Base-by-base conservation (phyloP, 108 stramenopile genomes). In the Nitzschia sp. region DNA sequence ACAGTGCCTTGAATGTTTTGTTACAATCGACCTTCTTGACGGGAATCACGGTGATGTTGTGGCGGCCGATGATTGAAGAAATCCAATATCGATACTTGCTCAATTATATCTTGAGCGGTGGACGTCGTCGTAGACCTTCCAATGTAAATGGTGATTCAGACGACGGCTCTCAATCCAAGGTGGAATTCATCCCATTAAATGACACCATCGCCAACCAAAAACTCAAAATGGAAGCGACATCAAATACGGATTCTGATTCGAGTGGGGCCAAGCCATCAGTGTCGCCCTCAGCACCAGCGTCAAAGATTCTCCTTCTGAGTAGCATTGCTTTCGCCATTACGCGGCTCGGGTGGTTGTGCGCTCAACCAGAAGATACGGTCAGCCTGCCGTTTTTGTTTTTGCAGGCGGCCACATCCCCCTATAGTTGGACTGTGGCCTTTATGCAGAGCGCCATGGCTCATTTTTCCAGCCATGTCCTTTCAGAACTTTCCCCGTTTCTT, bases 41-140 rank as follows among this genome's bases (percentile, higher is more conserved):
- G 11, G 23, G 38, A n/a, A 15, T 61, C 38, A 60, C 66, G 6
- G 64, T 68, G 48, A 25, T 66, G 8, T 23, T 75, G 2, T 67
- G 66, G 59, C 54, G 74, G 28, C 74, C 74, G 1, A 47, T 57
- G 19, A 38, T 75, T 17, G 74, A 75, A 45, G 74, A 75, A 23
- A 59, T 47, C 30, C 66, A 75, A 27, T 75, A 75, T 66, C 74
- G 74, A 15, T 68, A 45, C 17, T 34, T 75, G 42, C 53, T 75
- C 0, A n/a, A 27, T n/a, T 25, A 56, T 34, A 6, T 69, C 8
- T 27, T 58, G 8, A 35, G 49, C 15, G 68, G 6, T 15, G 30
- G n/a, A 5, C 51, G 47, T 18, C 48, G 33, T n/a, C 26, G 49
- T 23, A 6, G 19, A 18, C 38, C 26, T 27, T 25, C 21, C 25